These are phyloP conservation scores for Terfezia boudieri DNA, from an alignment of 495 filamentous ascomycete genomes.

Conservation along the genomic window DNA sequence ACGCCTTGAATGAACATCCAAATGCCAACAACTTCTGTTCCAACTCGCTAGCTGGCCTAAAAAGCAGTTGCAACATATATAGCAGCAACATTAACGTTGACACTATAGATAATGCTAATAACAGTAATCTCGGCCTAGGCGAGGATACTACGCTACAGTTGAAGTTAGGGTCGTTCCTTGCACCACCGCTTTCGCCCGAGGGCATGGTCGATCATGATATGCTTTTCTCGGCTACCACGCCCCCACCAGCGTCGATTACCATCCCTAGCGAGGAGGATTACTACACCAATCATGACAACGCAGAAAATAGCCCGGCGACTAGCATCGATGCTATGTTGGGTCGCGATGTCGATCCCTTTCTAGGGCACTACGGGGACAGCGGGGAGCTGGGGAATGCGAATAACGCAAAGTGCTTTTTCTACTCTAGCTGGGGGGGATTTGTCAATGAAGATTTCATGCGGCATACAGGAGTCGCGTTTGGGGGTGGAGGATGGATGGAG, in stretches of 20 bases:
- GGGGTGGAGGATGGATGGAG: neutral
- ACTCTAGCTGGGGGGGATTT: neutral
- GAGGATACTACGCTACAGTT: slow-evolving; percentile 16
- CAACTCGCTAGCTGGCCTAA: neutral
- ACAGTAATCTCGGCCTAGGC: neutral
- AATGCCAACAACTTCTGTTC: neutral
- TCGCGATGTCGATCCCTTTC: slow-evolving; percentile 14
- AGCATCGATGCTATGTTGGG: neutral
- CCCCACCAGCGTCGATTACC: slow-evolving; percentile 11
- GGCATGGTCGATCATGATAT: slow-evolving; percentile 10
- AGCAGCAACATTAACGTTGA: neutral
- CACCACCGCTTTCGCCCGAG: slow-evolving; percentile 11
- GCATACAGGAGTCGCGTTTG: neutral
- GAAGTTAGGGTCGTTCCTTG: slow-evolving; percentile 17
- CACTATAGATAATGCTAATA: neutral
- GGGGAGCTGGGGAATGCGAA: neutral
- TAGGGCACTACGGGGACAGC: slow-evolving; percentile 14
- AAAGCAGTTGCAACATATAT: neutral
- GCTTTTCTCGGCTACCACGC: slow-evolving; percentile 8
- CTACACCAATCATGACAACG: neutral
- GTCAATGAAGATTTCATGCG: neutral
- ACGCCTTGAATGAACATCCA: neutral
- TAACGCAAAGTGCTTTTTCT: neutral
- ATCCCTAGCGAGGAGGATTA: slow-evolving; percentile 10
- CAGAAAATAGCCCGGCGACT: neutral